phyloP scores from a whole-genome alignment of 2,329 filamentous ascomycete species.

The Arthrobotrys pseudoclavata region DNA sequence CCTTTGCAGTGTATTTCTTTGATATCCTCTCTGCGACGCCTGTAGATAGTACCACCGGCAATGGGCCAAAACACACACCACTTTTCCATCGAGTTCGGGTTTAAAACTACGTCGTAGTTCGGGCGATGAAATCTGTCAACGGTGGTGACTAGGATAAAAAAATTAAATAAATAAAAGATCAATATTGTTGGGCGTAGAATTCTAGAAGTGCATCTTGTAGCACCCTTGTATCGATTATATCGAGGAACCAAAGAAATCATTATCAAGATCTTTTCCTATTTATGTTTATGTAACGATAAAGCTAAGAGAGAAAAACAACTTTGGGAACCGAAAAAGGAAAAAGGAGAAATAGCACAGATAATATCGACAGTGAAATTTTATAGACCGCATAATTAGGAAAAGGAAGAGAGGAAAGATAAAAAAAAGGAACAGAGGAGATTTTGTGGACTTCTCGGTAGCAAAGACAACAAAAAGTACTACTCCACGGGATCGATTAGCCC shows the following conservation, averaged over 20 bases:
- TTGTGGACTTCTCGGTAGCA: conserved; percentile 4
- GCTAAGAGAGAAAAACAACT: conserved; percentile 32
- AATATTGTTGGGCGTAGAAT: not conserved
- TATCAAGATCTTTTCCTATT: conserved; percentile 55
- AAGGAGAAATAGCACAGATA: conserved; percentile 29
- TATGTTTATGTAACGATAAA: conserved; percentile 48
- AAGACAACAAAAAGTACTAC: conserved; percentile 15
- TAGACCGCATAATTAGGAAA: conserved; percentile 43
- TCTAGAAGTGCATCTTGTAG: not conserved
- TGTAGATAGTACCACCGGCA: conserved; percentile 41
- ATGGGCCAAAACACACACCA: not conserved
- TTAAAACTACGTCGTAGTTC: too few relatives aligned
- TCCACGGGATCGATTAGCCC: conserved; percentile 6
- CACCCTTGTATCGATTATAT: conserved; percentile 17
- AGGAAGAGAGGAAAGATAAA: conserved; percentile 2
- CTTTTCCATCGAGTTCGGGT: not conserved
- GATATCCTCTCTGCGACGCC: conserved; percentile 43
- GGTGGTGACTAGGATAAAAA: too few relatives aligned
- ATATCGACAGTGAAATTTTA: conserved; percentile 60
- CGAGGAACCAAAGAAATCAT: conserved; percentile 7
- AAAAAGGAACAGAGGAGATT: conserved; percentile 33
- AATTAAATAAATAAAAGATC: too few relatives aligned
- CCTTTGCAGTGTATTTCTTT: conserved; percentile 19
- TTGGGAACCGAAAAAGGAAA: conserved; percentile 38
- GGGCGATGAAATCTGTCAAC: too few relatives aligned